These are phyloP conservation scores for Phytophthora macrochlamydospora DNA, from an alignment of 352 stramenopile species.

Conservation along the genomic window DNA sequence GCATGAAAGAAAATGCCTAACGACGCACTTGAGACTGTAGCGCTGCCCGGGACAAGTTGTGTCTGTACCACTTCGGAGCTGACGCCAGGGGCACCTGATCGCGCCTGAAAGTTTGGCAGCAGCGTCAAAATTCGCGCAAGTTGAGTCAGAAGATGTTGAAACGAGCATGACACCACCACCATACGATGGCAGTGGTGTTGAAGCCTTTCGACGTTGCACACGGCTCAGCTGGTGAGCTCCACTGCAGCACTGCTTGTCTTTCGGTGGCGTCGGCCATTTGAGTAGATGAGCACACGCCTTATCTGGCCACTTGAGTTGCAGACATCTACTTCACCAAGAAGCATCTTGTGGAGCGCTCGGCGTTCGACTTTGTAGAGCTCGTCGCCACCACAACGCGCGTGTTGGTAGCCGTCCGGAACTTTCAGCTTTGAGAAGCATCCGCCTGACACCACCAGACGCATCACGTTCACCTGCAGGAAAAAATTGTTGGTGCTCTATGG, in stretches of 20 bases:
- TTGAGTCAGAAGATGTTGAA: too few species aligned
- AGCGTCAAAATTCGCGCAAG: too few species aligned
- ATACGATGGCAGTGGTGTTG: conserved; percentile 15
- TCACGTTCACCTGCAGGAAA: too few species aligned
- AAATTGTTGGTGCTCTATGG: too few species aligned
- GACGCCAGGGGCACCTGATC: not conserved
- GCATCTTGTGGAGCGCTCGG: conserved; percentile 4
- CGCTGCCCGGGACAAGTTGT: not conserved
- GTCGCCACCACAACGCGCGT: not conserved
- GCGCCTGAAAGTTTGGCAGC: too few species aligned
- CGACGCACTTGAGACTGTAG: not conserved
- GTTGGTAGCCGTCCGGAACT: conserved; percentile 2
- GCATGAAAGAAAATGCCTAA: conserved; percentile 14
- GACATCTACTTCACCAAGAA: not conserved
- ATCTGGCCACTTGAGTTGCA: conserved; percentile 1
- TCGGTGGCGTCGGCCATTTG: not conserved
- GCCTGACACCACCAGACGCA: too few species aligned
- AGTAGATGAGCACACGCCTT: not conserved
- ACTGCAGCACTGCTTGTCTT: not conserved
- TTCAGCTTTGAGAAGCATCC: too few species aligned
- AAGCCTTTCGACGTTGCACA: conserved; percentile 19
- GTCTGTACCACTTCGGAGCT: not conserved
- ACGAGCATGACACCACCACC: not conserved
- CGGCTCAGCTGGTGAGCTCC: not conserved
- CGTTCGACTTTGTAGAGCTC: not conserved